A percentile compares a stretch with the other conserved stretches of the same genome.
Evolutionary conservation across 2,329 filamentous ascomycete species (phyloP).

Genomic region (Neodidymelliopsis sp.): DNA sequence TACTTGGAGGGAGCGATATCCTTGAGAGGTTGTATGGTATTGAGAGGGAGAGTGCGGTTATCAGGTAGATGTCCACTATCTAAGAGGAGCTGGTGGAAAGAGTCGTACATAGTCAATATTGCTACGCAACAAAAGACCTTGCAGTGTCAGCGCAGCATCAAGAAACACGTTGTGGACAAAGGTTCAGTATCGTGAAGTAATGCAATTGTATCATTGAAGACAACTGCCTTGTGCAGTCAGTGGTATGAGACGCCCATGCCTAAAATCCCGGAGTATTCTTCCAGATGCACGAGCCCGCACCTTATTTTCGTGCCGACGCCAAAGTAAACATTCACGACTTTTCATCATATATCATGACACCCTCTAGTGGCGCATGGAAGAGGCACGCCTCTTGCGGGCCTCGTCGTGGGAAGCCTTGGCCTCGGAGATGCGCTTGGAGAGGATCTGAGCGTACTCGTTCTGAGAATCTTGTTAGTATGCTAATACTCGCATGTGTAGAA

Average conservation of each 20-base stretch:
- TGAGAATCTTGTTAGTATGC: constrained; percentile 53
- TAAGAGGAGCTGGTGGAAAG: background rate
- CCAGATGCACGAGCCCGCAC: constrained; percentile 44
- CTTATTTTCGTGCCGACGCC: constrained; percentile 48
- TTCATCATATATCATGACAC: constrained; percentile 42
- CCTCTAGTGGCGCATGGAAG: constrained; percentile 65
- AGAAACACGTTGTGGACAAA: background rate
- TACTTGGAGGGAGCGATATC: constrained; percentile 84
- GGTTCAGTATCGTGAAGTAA: constrained; percentile 36
- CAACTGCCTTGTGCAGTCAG: constrained; percentile 47
- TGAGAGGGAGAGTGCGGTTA: constrained; percentile 66
- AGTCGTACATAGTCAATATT: background rate
- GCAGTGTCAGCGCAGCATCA: background rate
- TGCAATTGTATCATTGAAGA: constrained; percentile 49
- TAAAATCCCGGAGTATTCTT: constrained; percentile 44
- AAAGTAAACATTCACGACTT: constrained; percentile 46
- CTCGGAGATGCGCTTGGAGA: constrained; percentile 97
- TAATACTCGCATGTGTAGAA: background rate
- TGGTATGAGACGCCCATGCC: constrained; percentile 46
- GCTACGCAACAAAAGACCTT: background rate
- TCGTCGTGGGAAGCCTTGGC: constrained; percentile 94
- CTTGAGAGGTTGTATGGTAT: constrained; percentile 83
- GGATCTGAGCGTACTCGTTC: constrained; percentile 96
- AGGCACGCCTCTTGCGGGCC: constrained; percentile 94
- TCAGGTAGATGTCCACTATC: too few species aligned